Evolutionary conservation across 1,139 yeast genomes (phyloP).

Genomic region (Entelexis sorbosivorans): DNA sequence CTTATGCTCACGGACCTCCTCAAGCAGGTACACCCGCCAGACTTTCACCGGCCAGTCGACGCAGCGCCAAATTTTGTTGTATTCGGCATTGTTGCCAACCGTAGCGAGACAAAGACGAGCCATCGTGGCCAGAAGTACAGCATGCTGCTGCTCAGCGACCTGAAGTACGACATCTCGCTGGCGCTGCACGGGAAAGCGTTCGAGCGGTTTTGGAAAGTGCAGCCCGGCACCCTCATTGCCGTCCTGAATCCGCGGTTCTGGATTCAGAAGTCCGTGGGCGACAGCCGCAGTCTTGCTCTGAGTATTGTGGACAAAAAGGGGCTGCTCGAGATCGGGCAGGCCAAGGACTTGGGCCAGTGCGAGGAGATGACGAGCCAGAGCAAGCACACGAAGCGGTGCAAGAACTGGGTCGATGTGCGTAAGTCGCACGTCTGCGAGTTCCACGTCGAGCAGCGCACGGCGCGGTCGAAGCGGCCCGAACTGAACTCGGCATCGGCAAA

Average conservation of each 20-base stretch:
- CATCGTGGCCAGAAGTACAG: constrained; percentile 44
- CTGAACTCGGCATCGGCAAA: constrained; percentile 37
- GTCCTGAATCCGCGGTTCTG: constrained; percentile 62
- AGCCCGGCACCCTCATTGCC: constrained; percentile 63
- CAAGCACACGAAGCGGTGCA: constrained; percentile 41
- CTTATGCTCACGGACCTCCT: constrained; percentile 30
- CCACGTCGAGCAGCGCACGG: constrained; percentile 53
- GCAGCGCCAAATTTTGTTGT: constrained; percentile 54
- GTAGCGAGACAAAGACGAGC: constrained; percentile 42
- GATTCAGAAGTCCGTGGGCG: constrained; percentile 30
- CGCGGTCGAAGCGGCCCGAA: constrained; percentile 56
- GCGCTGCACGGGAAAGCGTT: constrained; percentile 59
- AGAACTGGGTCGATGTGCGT: constrained; percentile 45
- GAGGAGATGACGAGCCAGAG: constrained; percentile 28
- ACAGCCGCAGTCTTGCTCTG: constrained; percentile 46
- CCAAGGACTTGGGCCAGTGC: constrained; percentile 65
- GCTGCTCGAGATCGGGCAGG: constrained; percentile 60
- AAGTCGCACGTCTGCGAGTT: constrained; percentile 52
- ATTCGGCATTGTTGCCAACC: constrained; percentile 53
- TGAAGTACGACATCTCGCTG: constrained; percentile 47
- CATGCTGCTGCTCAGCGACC: constrained; percentile 56
- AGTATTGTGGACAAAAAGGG: constrained; percentile 43
- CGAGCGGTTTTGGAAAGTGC: constrained; percentile 58
- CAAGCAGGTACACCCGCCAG: constrained; percentile 51
- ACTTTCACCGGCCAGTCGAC: constrained; percentile 55